phyloP scores from a whole-genome alignment of 106 monocot genomes.

The Dioscorea zingiberensis region DNA sequence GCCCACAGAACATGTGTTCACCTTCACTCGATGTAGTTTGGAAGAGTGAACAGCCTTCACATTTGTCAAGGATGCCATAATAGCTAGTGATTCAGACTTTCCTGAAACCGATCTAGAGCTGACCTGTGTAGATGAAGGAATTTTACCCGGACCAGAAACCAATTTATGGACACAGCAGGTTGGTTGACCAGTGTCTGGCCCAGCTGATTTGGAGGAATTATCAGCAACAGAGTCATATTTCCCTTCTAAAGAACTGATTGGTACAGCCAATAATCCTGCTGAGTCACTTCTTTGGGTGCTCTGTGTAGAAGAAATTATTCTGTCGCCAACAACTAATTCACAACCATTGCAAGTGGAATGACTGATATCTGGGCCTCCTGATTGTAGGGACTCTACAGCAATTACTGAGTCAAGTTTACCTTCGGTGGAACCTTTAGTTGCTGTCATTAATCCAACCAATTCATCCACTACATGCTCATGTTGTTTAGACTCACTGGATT shows the following conservation, averaged over 20 bases:
- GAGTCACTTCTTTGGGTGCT: conserved; percentile 10
- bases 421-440: too few relatives aligned
- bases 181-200: conserved; percentile 5
- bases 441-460: neutral
- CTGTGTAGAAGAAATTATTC: conserved; percentile 22
- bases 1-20: conserved; percentile 1
- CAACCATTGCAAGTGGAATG: neutral
- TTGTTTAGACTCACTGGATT: conserved; percentile 7
- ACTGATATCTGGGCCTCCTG: conserved; percentile 5
- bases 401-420: too few relatives aligned
- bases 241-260: too few relatives aligned
- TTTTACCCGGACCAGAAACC: conserved; percentile 21
- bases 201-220: conserved; percentile 14
- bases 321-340: conserved; percentile 20
- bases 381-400: conserved; percentile 15
- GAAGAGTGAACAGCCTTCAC: conserved; percentile 15
- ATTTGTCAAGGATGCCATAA: conserved; percentile 16
- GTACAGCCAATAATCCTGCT: neutral
- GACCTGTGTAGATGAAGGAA: conserved; percentile 19
- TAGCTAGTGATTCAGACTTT: conserved; percentile 12
- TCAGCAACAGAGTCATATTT: neutral
- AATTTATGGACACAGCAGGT: conserved; percentile 13
- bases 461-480: conserved; percentile 10
- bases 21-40: conserved; percentile 27
- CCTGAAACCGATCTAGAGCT: conserved; percentile 18